Evolutionary conservation across 169 alveolate species (phyloP).

Genomic region (Condylostoma magnum): DNA sequence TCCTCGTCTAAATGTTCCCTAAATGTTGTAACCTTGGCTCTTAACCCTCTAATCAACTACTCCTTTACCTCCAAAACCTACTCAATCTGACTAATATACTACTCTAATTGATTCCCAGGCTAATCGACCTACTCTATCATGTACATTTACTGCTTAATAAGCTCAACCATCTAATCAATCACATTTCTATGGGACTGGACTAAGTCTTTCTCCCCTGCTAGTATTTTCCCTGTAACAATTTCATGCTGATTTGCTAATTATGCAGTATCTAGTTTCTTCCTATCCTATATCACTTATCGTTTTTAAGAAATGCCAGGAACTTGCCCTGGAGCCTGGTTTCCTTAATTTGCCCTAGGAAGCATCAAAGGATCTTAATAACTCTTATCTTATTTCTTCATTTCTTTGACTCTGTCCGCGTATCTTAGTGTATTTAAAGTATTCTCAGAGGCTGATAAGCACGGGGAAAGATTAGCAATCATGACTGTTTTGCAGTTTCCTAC

Average conservation of each 20-base stretch:
- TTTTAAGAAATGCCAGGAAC: too few relatives aligned
- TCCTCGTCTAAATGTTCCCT: too few relatives aligned
- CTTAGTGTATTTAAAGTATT: conserved; percentile 81
- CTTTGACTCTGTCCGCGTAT: conserved; percentile 88
- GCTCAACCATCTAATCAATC: conserved; percentile 81
- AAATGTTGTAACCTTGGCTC: too few relatives aligned
- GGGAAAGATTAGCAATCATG: conserved; percentile 98
- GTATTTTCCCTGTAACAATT: conserved; percentile 63
- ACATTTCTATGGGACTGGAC: conserved; percentile 64
- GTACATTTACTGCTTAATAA: conserved; percentile 77
- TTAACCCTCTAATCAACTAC: too few relatives aligned
- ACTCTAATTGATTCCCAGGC: conserved; percentile 84
- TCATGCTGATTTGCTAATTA: conserved; percentile 70
- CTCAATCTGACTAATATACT: conserved; percentile 63
- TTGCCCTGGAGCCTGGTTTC: too few relatives aligned
- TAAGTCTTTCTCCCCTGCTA: conserved; percentile 83
- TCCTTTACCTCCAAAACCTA: conserved; percentile 54
- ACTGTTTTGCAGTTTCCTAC: conserved; percentile 96
- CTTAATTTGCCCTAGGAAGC: conserved; percentile 2
- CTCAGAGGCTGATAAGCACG: conserved; percentile 92
- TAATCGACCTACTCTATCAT: conserved; percentile 78
- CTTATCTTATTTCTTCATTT: conserved; percentile 74
- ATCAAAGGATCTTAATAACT: conserved; percentile 51
- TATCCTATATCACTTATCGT: too few relatives aligned
- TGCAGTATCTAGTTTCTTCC: conserved; percentile 63